A percentile compares a stretch with the other conserved stretches of the same genome.
These are phyloP conservation scores for Simmondsia chinensis DNA, from an alignment of 148 eudicot species.

Conservation along the genomic window DNA sequence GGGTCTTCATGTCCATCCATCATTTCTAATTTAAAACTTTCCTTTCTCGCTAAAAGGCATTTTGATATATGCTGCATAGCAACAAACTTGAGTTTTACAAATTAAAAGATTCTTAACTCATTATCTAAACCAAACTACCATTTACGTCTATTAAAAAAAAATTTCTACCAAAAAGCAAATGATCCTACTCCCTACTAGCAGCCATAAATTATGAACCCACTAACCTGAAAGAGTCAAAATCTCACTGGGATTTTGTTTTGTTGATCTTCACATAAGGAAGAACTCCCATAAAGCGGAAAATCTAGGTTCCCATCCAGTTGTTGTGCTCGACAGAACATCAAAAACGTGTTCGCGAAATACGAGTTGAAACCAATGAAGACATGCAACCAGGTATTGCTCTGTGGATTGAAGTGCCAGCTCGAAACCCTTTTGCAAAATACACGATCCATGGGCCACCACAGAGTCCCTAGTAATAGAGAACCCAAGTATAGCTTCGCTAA, in stretches of 20 bases:
- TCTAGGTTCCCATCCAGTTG: slow-evolving; percentile 73
- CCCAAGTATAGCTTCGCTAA: slow-evolving; percentile 55
- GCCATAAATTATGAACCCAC: too few species aligned
- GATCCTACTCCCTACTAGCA: too few species aligned
- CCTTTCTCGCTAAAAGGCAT: too few species aligned
- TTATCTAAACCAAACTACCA: too few species aligned
- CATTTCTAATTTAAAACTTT: too few species aligned
- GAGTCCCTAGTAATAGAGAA: slow-evolving; percentile 44
- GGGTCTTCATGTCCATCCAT: too few species aligned
- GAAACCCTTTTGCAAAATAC: slow-evolving; percentile 51
- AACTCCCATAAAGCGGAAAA: slow-evolving; percentile 44
- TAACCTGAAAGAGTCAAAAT: too few species aligned
- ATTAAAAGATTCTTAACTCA: too few species aligned
- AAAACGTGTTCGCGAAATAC: slow-evolving; percentile 77
- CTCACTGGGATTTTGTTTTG: slow-evolving; percentile 70
- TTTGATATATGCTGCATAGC: too few species aligned
- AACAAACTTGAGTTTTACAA: too few species aligned
- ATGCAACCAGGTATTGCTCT: slow-evolving; percentile 95
- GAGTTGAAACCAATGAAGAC: slow-evolving; percentile 77
- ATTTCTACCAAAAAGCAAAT: too few species aligned
- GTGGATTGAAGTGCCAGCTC: slow-evolving; percentile 66
- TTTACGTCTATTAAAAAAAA: too few species aligned
- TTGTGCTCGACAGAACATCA: slow-evolving; percentile 94
- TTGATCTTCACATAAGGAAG: slow-evolving; percentile 80
- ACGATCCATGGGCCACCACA: slow-evolving; percentile 76